Percentiles rank a stretch among this genome's conserved stretches.
Conservation (phyloP, 306 rosid genomes). For the Calophaca sinica region DNA sequence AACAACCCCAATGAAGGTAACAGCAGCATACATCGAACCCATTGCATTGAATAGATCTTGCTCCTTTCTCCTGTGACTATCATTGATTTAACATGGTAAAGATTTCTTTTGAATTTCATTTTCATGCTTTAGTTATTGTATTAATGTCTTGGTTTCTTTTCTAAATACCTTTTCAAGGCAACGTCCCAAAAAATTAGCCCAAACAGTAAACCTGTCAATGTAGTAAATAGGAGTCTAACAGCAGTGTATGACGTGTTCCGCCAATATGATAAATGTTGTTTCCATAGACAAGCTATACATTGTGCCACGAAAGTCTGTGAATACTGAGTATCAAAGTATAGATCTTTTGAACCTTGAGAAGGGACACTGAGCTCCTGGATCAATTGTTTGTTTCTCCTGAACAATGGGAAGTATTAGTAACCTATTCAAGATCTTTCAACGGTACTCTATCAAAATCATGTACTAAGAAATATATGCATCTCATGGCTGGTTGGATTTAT, state of each 20-base stretch:
- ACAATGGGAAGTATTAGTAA: conserved; percentile 1
- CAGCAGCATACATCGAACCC: conserved; percentile 67
- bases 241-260: conserved; percentile 55
- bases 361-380: conserved; percentile 27
- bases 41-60: conserved; percentile 79
- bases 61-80: conserved; percentile 44
- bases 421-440: conserved; percentile 17
- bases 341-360: conserved; percentile 30
- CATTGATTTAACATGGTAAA: not conserved
- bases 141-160: not conserved
- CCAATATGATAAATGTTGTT: conserved; percentile 57
- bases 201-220: conserved; percentile 45
- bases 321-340: conserved; percentile 37
- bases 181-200: conserved; percentile 50
- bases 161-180: conserved; percentile 47
- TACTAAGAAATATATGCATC: not conserved
- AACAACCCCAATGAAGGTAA: conserved; percentile 66
- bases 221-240: conserved; percentile 50
- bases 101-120: not conserved
- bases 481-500: too few species aligned
- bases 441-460: not conserved
- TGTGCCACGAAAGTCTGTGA: conserved; percentile 46
- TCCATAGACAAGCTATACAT: conserved; percentile 51
- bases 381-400: conserved; percentile 47
- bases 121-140: not conserved